A percentile compares a stretch with the other conserved stretches of the same genome.
Conservation (phyloP, 805 yeast species). For the Barnettozyma vustinii region DNA sequence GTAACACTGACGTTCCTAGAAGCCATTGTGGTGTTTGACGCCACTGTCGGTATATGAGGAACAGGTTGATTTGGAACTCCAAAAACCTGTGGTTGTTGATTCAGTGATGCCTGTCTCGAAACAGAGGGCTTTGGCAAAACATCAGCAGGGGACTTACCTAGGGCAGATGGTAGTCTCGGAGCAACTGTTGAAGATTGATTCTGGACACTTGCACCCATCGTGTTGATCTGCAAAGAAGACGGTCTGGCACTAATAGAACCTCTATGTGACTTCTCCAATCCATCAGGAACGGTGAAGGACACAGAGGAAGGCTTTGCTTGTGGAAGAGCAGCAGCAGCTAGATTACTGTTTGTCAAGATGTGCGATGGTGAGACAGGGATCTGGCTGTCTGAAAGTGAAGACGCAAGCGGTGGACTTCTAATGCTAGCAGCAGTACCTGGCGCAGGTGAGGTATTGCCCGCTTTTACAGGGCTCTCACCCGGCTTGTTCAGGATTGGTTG, state of each 20-base stretch:
- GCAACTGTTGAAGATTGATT: slow-evolving; percentile 16
- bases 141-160: slow-evolving; percentile 1
- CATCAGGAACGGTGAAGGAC: slow-evolving; percentile 44
- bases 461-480: slow-evolving; percentile 7
- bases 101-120: slow-evolving; percentile 15
- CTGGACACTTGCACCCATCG: slow-evolving; percentile 5
- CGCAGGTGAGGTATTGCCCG: neutral
- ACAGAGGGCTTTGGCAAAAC: neutral
- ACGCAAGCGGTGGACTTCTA: neutral
- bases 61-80: neutral
- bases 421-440: neutral
- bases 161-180: slow-evolving; percentile 8
- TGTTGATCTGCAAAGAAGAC: slow-evolving; percentile 31
- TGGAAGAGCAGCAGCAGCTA: neutral
- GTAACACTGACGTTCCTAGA: slow-evolving; percentile 20
- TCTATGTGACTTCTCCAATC: slow-evolving; percentile 40
- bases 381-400: neutral
- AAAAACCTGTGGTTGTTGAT: slow-evolving; percentile 1
- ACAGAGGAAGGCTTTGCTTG: slow-evolving; percentile 23
- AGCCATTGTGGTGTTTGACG: slow-evolving; percentile 1
- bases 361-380: slow-evolving; percentile 7
- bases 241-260: slow-evolving; percentile 56
- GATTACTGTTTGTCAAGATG: neutral
- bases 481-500: slow-evolving; percentile 13
- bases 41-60: neutral